Percentiles rank a stretch among this genome's conserved stretches.
Evolutionary conservation across 192 early-diverging fungal genomes (phyloP).

Genomic region (Gamsiella multidivaricata): DNA sequence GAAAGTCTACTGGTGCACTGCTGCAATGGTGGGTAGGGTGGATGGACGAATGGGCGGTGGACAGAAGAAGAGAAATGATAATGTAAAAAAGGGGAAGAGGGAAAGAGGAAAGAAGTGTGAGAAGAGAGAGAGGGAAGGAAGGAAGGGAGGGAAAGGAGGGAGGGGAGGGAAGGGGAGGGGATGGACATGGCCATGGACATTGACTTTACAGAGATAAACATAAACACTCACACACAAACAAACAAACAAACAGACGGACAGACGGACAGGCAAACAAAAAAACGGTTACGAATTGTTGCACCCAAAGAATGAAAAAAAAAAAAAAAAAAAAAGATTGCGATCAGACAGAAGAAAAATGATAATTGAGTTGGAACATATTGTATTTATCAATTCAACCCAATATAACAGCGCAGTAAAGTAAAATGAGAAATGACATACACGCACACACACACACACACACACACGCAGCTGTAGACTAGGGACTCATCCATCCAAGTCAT

Average conservation of each 20-base stretch:
- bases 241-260: constrained; percentile 3
- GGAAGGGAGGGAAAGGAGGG: background rate
- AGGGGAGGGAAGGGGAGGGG: background rate
- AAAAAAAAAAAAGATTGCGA: background rate
- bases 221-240: constrained; percentile 7
- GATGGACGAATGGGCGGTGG: too few species aligned
- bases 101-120: background rate
- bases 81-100: background rate
- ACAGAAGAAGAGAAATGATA: background rate
- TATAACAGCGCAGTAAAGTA: too few species aligned
- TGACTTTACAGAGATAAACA: too few species aligned
- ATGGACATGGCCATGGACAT: too few species aligned
- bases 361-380: background rate
- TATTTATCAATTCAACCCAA: background rate
- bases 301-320: background rate
- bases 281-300: background rate
- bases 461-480: too few species aligned
- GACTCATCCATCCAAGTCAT: too few species aligned
- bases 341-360: background rate
- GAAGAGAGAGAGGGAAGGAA: background rate
- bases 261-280: background rate
- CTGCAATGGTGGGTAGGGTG: too few species aligned
- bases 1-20: too few species aligned
- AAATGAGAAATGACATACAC: too few species aligned
- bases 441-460: too few species aligned